phyloP scores from a whole-genome alignment of 169 alveolate genomes.

The Plasmodium cynomolgi region DNA sequence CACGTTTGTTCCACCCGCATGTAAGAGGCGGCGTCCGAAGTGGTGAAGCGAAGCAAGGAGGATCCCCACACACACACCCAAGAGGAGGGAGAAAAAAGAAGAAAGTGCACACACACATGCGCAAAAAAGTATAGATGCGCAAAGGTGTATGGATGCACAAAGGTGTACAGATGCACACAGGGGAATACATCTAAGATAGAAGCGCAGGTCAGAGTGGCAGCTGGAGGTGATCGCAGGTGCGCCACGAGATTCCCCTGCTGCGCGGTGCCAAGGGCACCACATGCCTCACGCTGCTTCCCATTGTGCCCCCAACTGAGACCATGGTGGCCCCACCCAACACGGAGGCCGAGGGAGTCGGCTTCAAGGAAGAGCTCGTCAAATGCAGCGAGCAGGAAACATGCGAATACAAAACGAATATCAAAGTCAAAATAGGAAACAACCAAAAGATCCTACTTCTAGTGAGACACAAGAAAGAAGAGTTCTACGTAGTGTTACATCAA shows the following conservation, averaged over 20 bases:
- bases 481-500: conserved; percentile 38
- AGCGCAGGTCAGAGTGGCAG: neutral
- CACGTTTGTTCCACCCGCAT: neutral
- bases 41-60: neutral
- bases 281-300: neutral
- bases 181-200: neutral
- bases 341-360: neutral
- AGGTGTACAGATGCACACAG: neutral
- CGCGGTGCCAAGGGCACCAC: neutral
- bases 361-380: conserved; percentile 19
- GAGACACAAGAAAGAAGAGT: conserved; percentile 39
- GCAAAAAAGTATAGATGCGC: neutral
- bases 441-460: conserved; percentile 23
- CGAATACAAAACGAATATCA: conserved; percentile 48
- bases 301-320: neutral
- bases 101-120: neutral
- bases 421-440: conserved; percentile 50
- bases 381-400: conserved; percentile 24
- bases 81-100: neutral
- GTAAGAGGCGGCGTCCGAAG: neutral
- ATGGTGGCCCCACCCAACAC: neutral
- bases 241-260: neutral
- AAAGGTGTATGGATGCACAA: neutral
- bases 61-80: neutral
- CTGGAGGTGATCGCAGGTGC: too few species aligned